A percentile compares a stretch with the other conserved stretches of the same genome.
Conservation (phyloP, 352 stramenopile species). For the Thalassiosira sp. region DNA sequence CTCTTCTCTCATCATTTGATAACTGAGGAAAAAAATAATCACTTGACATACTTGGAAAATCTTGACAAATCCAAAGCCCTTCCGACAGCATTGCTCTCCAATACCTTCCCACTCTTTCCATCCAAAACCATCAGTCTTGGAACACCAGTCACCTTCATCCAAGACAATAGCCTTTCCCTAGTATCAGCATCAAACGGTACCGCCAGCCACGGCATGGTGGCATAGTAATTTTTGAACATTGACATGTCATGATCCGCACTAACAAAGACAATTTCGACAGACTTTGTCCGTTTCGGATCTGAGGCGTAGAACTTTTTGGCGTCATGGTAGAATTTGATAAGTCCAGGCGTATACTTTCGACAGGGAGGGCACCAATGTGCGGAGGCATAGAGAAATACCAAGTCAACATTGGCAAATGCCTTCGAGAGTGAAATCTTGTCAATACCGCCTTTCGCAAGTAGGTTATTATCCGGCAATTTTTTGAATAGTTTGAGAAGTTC, state of each 20-base stretch:
- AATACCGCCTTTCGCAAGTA: constrained; percentile 38
- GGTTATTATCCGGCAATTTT: constrained; percentile 50
- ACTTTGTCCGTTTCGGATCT: constrained; percentile 74
- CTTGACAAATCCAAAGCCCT: constrained; percentile 61
- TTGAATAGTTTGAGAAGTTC: constrained; percentile 61
- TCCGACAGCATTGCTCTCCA: constrained; percentile 69
- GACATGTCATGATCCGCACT: constrained; percentile 88
- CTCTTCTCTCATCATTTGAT: background rate
- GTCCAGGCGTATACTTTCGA: constrained; percentile 91
- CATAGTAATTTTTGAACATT: constrained; percentile 87
- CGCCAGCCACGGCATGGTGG: constrained; percentile 90
- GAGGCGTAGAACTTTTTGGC: constrained; percentile 75
- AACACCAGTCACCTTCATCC: constrained; percentile 88
- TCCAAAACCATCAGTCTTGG: constrained; percentile 91
- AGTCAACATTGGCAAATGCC: constrained; percentile 64
- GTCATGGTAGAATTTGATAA: constrained; percentile 89
- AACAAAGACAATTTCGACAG: constrained; percentile 89
- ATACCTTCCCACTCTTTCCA: constrained; percentile 65
- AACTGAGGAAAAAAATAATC: background rate
- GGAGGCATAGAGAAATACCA: constrained; percentile 90
- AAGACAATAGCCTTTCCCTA: constrained; percentile 80
- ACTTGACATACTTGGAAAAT: constrained; percentile 29
- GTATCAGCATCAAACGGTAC: constrained; percentile 88
- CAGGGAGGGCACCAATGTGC: constrained; percentile 91
- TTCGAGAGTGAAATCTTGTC: constrained; percentile 52